Base-by-base conservation (phyloP, 2,329 filamentous ascomycete species). In the Ambrosiella beaveri region DNA sequence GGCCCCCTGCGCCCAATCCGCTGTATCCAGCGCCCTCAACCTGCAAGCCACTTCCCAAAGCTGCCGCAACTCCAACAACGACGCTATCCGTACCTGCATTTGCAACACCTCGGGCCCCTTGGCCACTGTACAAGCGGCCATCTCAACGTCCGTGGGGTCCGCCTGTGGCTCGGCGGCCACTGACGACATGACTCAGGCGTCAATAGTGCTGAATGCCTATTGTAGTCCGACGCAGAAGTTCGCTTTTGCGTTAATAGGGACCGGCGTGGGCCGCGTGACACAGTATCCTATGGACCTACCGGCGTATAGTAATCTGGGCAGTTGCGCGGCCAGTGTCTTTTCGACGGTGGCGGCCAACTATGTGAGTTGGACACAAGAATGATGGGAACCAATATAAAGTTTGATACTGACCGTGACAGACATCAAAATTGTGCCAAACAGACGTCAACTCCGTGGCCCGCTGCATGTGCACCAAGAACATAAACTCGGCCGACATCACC, bases 401-500 rank as follows among this genome's bases (percentile, higher is more conserved):
- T 41, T 11, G 40, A 19, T 40, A 15, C 19, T 8, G n/a, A 37
- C 13, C 17, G 7, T 41, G 35, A 17, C 39, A 70, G 68, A 69
- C 67, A 37, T 62, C 64, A 38, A 63, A 64, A 19, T 57, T 65
- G 6, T 75, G 74, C 53, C 72, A 72, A 11, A 60, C 66, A 19
- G 68, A 70, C 1, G 69, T 71, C 8, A 69, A 67, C 36, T 64
- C 71, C 37, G 68, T 75, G 19, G 76, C 75, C 1, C 73, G 74
- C 1, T 80, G 77, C 59, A 74, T 73, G 27, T 80, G 77, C 65
- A 66, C 64, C 49, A 79, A 78, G 64, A 71, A 74, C 53, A 70
- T 74, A 44, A 75, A 78, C 58, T 74, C 74, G 4, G 64, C 68
- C 5, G 62, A 65, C 6, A 68, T 75, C 36, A 76, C 70, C 64